phyloP scores from a whole-genome alignment of 768 basidiomycete species.

The Lactarius hatsudake region DNA sequence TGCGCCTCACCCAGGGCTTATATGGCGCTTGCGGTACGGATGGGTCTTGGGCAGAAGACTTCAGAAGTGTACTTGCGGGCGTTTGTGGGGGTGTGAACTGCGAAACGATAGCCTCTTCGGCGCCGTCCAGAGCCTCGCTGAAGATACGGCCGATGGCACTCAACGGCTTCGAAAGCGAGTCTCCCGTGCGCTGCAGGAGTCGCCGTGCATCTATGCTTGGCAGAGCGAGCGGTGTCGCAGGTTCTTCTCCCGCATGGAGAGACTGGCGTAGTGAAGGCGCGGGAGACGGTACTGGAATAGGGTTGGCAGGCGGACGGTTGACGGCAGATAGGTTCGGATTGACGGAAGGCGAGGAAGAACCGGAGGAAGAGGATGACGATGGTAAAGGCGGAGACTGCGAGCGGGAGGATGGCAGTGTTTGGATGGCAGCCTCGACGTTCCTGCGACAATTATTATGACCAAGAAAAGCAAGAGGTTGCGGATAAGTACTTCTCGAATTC shows the following conservation, averaged over 20 bases:
- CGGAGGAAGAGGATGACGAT: conserved; percentile 32
- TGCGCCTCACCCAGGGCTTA: conserved; percentile 63
- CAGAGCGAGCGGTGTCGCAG: conserved; percentile 74
- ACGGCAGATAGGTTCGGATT: conserved; percentile 31
- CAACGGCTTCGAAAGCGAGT: conserved; percentile 88
- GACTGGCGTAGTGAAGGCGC: conserved; percentile 24
- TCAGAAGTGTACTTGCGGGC: conserved; percentile 5
- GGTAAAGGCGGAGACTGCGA: conserved; percentile 35
- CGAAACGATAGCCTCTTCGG: conserved; percentile 42
- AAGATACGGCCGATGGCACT: conserved; percentile 86
- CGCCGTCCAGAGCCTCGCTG: conserved; percentile 74
- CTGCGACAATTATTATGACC: conserved; percentile 28
- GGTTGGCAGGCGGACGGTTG: conserved; percentile 21
- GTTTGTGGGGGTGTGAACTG: conserved; percentile 33
- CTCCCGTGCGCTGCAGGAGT: conserved; percentile 86
- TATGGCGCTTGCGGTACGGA: conserved; percentile 60
- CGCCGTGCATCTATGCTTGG: conserved; percentile 71
- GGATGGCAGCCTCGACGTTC: conserved; percentile 62
- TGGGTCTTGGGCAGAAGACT: not conserved
- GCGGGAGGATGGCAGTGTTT: conserved; percentile 42
- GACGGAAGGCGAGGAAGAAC: conserved; percentile 28
- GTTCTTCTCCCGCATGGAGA: conserved; percentile 80
- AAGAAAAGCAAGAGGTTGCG: not conserved
- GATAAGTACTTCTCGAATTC: conserved; percentile 77
- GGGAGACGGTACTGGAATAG: conserved; percentile 25